Evolutionary conservation across 495 filamentous ascomycete genomes (phyloP).

Genomic region (Hypoxylon fragiforme): DNA sequence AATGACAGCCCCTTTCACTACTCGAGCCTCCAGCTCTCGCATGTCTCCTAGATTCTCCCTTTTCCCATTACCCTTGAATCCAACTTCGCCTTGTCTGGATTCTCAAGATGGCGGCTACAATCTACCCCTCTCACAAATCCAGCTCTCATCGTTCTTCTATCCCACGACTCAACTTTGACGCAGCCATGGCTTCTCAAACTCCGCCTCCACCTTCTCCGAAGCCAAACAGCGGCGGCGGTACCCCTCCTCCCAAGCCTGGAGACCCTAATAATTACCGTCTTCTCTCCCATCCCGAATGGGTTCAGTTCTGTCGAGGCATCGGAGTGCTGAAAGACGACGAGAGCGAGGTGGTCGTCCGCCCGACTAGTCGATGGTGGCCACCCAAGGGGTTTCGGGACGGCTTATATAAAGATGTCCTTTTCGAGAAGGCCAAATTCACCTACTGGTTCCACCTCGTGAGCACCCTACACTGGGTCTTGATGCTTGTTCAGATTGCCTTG

Average conservation of each 20-base stretch:
- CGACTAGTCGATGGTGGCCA: constrained; percentile 47
- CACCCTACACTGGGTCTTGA: constrained; percentile 43
- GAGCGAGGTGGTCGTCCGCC: constrained; percentile 46
- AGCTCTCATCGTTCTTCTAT: constrained; percentile 15
- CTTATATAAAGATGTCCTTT: constrained; percentile 48
- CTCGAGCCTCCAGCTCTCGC: neutral
- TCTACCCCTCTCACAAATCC: constrained; percentile 19
- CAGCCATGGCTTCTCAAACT: constrained; percentile 22
- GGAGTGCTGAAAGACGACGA: constrained; percentile 50
- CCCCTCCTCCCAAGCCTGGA: constrained; percentile 6
- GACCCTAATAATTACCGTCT: constrained; percentile 38
- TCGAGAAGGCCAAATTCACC: constrained; percentile 45
- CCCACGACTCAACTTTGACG: constrained; percentile 16
- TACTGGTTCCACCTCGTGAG: constrained; percentile 40
- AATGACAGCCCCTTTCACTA: constrained; percentile 7
- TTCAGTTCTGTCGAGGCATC: constrained; percentile 48
- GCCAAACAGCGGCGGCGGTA: constrained; percentile 12
- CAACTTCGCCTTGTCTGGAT: constrained; percentile 7
- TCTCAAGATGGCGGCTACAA: constrained; percentile 25
- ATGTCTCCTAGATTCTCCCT: neutral
- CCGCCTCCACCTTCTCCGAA: constrained; percentile 16
- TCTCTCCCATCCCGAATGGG: constrained; percentile 47
- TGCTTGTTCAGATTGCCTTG: constrained; percentile 49
- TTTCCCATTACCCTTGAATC: neutral
- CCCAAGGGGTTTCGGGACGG: constrained; percentile 50